phyloP scores from a whole-genome alignment of 2,329 filamentous ascomycete species.

The Plectosphaerella sp. region DNA sequence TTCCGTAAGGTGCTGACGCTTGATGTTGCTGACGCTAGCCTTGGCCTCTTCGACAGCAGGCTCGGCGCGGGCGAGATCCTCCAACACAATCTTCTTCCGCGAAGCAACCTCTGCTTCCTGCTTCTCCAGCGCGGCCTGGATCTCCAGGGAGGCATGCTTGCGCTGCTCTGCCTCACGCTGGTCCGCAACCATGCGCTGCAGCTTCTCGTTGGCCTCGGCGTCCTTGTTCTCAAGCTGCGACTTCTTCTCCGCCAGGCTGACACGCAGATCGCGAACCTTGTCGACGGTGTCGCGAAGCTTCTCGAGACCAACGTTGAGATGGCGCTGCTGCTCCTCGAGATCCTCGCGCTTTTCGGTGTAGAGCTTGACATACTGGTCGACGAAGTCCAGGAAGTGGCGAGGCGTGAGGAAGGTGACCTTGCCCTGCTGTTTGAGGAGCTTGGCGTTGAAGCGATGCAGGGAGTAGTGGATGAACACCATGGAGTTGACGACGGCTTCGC shows the following conservation, averaged over 20 bases:
- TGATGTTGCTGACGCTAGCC: slow-evolving; percentile 97
- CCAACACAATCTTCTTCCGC: slow-evolving; percentile 77
- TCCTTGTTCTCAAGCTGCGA: slow-evolving; percentile 89
- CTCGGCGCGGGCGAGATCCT: slow-evolving; percentile 85
- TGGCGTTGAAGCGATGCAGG: slow-evolving; percentile 81
- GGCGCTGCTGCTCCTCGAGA: slow-evolving; percentile 95
- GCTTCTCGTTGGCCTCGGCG: slow-evolving; percentile 91
- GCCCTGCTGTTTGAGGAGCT: slow-evolving; percentile 86
- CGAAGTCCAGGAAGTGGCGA: slow-evolving; percentile 95
- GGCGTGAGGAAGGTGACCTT: slow-evolving; percentile 91
- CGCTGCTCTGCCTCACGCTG: slow-evolving; percentile 91
- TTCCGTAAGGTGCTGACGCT: slow-evolving; percentile 93
- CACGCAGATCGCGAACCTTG: slow-evolving; percentile 89
- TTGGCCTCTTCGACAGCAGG: slow-evolving; percentile 90
- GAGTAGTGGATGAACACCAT: slow-evolving; percentile 99
- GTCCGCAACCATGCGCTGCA: slow-evolving; percentile 95
- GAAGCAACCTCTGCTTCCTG: slow-evolving; percentile 85
- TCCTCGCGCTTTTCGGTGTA: slow-evolving; percentile 99
- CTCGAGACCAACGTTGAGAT: slow-evolving; percentile 96
- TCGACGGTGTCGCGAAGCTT: slow-evolving; percentile 96
- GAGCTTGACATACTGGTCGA: slow-evolving; percentile 93
- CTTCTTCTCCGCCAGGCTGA: slow-evolving; percentile 91
- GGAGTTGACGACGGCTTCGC: slow-evolving; percentile 89
- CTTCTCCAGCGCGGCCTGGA: slow-evolving; percentile 80
- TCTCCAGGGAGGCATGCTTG: slow-evolving; percentile 81